Conservation (phyloP, 495 filamentous ascomycete species). For the Amphirosellinia nigrospora region DNA sequence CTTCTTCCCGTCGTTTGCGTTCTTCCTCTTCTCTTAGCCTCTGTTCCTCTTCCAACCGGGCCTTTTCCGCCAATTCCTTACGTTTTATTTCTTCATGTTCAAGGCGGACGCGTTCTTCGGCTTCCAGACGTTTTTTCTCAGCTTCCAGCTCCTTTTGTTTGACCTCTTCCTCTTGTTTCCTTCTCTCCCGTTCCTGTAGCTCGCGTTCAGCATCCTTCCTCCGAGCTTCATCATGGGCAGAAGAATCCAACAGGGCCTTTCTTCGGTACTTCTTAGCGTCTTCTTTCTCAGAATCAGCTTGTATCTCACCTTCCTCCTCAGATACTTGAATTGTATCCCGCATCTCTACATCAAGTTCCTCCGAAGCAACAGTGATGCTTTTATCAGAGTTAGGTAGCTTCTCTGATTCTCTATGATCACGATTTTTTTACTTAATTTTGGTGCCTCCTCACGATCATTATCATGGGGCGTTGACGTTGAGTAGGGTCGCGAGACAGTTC, state of each 20-base stretch:
- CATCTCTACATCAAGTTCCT: slow-evolving; percentile 56
- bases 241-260: slow-evolving; percentile 46
- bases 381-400: slow-evolving; percentile 48
- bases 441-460: slow-evolving; percentile 42
- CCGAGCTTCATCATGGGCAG: slow-evolving; percentile 56
- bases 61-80: slow-evolving; percentile 30
- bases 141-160: slow-evolving; percentile 39
- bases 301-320: slow-evolving; percentile 46
- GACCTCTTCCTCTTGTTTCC: slow-evolving; percentile 52
- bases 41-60: slow-evolving; percentile 44
- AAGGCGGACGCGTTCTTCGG: slow-evolving; percentile 27
- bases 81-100: slow-evolving; percentile 34
- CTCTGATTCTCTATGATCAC: slow-evolving; percentile 46
- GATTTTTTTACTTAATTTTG: slow-evolving; percentile 46
- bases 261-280: slow-evolving; percentile 46
- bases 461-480: slow-evolving; percentile 35
- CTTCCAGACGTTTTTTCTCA: slow-evolving; percentile 55
- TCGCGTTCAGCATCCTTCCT: slow-evolving; percentile 50
- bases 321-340: slow-evolving; percentile 45
- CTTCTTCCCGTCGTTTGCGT: slow-evolving; percentile 45
- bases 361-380: slow-evolving; percentile 55
- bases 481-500: slow-evolving; percentile 42
- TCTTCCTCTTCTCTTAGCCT: slow-evolving; percentile 42
- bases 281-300: slow-evolving; percentile 48
- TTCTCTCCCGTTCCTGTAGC: slow-evolving; percentile 60